phyloP scores from a whole-genome alignment of 768 basidiomycete species.

The Agaricus blazei region DNA sequence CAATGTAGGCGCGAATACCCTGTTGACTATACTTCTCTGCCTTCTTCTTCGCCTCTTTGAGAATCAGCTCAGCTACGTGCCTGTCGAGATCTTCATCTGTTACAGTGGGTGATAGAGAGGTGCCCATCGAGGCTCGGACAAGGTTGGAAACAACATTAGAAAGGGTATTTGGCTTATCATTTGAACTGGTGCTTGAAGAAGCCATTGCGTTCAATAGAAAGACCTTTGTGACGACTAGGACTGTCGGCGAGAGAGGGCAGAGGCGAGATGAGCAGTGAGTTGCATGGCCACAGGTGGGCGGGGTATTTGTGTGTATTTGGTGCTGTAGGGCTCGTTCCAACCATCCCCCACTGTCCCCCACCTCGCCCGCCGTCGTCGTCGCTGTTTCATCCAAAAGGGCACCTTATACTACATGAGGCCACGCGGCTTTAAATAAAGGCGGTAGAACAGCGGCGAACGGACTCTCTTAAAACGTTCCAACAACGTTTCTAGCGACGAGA shows the following conservation, averaged over 20 bases:
- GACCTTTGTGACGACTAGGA: neutral
- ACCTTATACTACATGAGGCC: neutral
- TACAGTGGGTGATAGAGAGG: slow-evolving; percentile 50
- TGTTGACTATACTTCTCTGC: slow-evolving; percentile 73
- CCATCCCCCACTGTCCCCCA: no score
- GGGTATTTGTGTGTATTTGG: slow-evolving; percentile 6
- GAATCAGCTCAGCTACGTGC: slow-evolving; percentile 87
- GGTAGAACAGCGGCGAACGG: no score
- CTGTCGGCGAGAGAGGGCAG: neutral
- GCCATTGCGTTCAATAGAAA: neutral
- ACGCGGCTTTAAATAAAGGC: no score
- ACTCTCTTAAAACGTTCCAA: no score
- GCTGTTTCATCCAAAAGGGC: neutral
- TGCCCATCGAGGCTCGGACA: slow-evolving; percentile 74
- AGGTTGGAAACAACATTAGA: slow-evolving; percentile 83
- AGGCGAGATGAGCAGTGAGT: no score
- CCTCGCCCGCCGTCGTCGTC: neutral
- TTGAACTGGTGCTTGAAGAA: neutral
- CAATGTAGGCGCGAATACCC: slow-evolving; percentile 77
- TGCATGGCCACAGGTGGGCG: no score
- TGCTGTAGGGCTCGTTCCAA: neutral
- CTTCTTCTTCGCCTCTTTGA: slow-evolving; percentile 90
- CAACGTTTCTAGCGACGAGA: no score
- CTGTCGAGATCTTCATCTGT: slow-evolving; percentile 86
- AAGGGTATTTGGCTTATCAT: slow-evolving; percentile 43